Evolutionary conservation across 306 rosid species (phyloP).

Genomic region (Trifolium pratense): DNA sequence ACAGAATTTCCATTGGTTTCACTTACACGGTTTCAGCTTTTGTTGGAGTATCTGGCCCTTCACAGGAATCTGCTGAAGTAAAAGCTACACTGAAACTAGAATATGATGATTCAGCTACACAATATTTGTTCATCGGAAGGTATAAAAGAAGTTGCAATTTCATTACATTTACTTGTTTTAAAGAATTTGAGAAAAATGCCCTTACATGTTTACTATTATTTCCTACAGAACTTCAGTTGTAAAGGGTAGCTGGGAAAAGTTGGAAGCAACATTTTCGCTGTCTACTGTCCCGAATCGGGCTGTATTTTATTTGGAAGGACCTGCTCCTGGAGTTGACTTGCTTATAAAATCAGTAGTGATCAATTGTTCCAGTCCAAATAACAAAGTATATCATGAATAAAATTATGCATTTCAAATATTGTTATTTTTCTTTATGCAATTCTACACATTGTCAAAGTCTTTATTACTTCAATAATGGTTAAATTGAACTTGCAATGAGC

Average conservation of each 20-base stretch:
- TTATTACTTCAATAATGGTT: conserved; percentile 22
- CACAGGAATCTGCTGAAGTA: conserved; percentile 68
- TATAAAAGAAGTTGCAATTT: conserved; percentile 37
- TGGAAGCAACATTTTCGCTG: conserved; percentile 82
- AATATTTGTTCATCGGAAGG: conserved; percentile 76
- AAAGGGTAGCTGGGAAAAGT: conserved; percentile 69
- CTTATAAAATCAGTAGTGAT: conserved; percentile 70
- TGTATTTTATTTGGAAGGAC: conserved; percentile 89
- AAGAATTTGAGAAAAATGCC: conserved; percentile 21
- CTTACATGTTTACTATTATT: conserved; percentile 33
- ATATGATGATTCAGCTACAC: conserved; percentile 60
- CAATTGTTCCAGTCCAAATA: conserved; percentile 51
- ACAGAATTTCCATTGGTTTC: conserved; percentile 56
- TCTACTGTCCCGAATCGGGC: conserved; percentile 62
- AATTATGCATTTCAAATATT: conserved; percentile 33
- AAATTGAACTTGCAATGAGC: conserved; percentile 27
- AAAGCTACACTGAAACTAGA: conserved; percentile 82
- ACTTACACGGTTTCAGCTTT: conserved; percentile 68
- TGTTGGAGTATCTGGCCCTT: conserved; percentile 78
- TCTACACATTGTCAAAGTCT: conserved; percentile 11
- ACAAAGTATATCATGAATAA: conserved; percentile 58
- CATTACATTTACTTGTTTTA: conserved; percentile 13
- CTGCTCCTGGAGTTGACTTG: conserved; percentile 78
- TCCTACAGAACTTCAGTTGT: conserved; percentile 69
- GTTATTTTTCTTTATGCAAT: conserved; percentile 12